These are phyloP conservation scores for Pythium phragmitis DNA, from an alignment of 352 stramenopile species.

Conservation along the genomic window DNA sequence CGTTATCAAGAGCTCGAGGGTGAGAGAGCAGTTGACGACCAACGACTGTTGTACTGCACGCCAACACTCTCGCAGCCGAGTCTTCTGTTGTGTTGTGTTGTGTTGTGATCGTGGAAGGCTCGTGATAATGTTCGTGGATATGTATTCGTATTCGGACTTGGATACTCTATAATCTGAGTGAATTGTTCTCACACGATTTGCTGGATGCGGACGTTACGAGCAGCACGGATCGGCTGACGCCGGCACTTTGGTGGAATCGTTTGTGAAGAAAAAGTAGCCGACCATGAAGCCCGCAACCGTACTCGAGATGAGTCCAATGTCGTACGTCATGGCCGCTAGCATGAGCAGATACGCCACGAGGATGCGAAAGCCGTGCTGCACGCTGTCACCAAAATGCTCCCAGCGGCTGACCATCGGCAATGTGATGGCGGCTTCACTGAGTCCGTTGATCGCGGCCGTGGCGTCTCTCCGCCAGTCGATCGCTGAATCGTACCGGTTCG, in stretches of 20 bases:
- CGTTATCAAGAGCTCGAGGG: no score
- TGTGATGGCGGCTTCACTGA: not conserved
- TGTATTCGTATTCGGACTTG: no score
- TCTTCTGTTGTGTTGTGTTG: no score
- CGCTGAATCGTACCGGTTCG: not conserved
- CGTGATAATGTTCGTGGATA: no score
- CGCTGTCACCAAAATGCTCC: constrained; percentile 55
- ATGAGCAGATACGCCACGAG: constrained; percentile 79
- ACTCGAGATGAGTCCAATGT: constrained; percentile 55
- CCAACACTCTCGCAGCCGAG: no score
- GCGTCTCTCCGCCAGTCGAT: constrained; percentile 13
- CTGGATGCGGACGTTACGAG: constrained; percentile 17
- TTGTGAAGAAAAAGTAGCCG: constrained; percentile 67
- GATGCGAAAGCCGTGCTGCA: constrained; percentile 64
- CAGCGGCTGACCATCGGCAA: constrained; percentile 44
- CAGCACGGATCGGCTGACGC: constrained; percentile 71
- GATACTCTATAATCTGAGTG: no score
- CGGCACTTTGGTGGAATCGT: constrained; percentile 68
- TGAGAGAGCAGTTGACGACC: no score
- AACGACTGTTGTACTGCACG: no score
- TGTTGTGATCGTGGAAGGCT: no score
- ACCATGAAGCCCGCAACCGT: constrained; percentile 66
- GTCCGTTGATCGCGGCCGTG: constrained; percentile 1
- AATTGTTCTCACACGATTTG: no score
- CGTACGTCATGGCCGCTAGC: constrained; percentile 82